A percentile compares a stretch with the other conserved stretches of the same genome.
phyloP scores from a whole-genome alignment of 768 basidiomycete species.

The Hortiboletus flavorubellus region DNA sequence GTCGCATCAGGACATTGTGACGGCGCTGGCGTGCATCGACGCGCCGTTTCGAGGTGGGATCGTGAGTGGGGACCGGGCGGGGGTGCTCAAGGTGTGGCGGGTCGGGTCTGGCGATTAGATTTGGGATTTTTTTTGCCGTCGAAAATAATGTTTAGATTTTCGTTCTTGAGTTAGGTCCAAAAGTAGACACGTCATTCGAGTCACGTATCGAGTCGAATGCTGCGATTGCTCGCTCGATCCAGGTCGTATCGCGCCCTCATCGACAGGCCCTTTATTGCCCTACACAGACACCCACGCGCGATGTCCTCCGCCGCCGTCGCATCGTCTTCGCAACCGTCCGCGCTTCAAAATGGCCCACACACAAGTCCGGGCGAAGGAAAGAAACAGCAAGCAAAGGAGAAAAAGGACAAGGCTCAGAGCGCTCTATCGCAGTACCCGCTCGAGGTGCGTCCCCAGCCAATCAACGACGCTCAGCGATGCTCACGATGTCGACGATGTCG shows the following conservation, averaged over 20 bases:
- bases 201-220: constrained; percentile 28
- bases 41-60: constrained; percentile 91
- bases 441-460: constrained; percentile 43
- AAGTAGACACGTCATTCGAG: constrained; percentile 16
- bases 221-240: constrained; percentile 34
- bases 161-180: constrained; percentile 18
- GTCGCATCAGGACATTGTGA: constrained; percentile 89
- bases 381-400: constrained; percentile 43
- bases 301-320: constrained; percentile 56
- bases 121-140: background rate
- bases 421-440: constrained; percentile 50
- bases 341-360: constrained; percentile 42
- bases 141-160: constrained; percentile 1
- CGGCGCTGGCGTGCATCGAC: constrained; percentile 81
- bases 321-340: constrained; percentile 54
- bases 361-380: constrained; percentile 33
- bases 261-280: constrained; percentile 3
- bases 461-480: background rate
- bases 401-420: constrained; percentile 35
- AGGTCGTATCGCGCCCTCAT: constrained; percentile 24
- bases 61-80: constrained; percentile 87
- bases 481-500: background rate
- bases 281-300: constrained; percentile 15
- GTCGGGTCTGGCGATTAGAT: constrained; percentile 51
- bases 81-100: constrained; percentile 88